Percentiles rank a stretch among this genome's conserved stretches.
These are phyloP conservation scores for Prunus padus DNA, from an alignment of 306 rosid species.

Conservation along the genomic window DNA sequence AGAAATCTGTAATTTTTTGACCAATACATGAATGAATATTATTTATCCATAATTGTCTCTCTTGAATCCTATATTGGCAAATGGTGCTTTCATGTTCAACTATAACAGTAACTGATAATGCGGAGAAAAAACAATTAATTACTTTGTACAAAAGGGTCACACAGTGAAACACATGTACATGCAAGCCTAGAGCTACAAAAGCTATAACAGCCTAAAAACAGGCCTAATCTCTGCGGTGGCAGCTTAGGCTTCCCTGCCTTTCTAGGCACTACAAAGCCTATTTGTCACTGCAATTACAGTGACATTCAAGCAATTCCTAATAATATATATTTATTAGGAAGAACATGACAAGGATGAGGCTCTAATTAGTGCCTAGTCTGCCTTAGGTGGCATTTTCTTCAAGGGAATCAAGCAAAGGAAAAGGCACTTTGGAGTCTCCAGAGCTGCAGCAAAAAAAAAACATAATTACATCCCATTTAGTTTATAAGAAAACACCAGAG, in stretches of 20 bases:
- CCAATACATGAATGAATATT: background rate
- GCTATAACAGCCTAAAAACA: background rate
- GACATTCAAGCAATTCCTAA: background rate
- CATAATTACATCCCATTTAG: slow-evolving; percentile 1
- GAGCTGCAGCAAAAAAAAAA: too few relatives aligned
- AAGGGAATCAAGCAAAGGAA: background rate
- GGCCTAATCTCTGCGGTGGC: background rate
- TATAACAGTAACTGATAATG: background rate
- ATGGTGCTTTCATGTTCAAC: too few relatives aligned
- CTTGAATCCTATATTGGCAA: background rate
- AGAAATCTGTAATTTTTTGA: background rate
- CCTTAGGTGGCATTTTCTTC: background rate
- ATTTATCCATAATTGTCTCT: background rate
- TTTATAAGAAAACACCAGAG: background rate
- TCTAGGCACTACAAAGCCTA: background rate
- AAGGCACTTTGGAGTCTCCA: too few relatives aligned
- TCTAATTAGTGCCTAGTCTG: background rate
- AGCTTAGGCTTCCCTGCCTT: too few relatives aligned
- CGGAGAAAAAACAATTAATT: background rate
- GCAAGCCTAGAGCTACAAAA: background rate
- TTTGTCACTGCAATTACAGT: background rate
- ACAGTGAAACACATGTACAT: background rate
- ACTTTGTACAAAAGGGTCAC: background rate
- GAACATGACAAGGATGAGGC: background rate
- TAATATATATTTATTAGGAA: background rate